Conservation (phyloP, 2,329 filamentous ascomycete genomes). For the Penicillium brevicompactum region DNA sequence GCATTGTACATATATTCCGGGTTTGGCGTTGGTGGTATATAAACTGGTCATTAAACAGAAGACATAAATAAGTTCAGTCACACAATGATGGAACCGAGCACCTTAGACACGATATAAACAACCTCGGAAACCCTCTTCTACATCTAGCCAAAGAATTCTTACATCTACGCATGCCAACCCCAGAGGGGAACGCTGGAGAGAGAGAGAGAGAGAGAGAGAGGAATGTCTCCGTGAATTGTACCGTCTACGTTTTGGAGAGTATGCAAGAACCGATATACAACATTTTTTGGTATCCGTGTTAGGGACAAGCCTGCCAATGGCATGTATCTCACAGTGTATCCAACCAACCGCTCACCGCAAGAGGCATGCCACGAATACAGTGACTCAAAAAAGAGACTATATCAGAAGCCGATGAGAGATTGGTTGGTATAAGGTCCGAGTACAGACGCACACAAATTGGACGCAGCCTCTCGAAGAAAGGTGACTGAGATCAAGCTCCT, state of each 20-base stretch:
- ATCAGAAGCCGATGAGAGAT: conserved; percentile 8
- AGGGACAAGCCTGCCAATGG: conserved; percentile 16
- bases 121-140: too few relatives aligned
- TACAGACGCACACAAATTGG: conserved; percentile 9
- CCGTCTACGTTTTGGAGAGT: conserved; percentile 10
- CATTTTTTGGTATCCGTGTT: conserved; percentile 22
- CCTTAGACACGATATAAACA: too few relatives aligned
- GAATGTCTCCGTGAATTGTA: conserved; percentile 10
- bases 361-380: conserved; percentile 3
- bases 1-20: conserved; percentile 7
- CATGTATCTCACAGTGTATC: conserved; percentile 20
- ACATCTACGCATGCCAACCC: too few relatives aligned
- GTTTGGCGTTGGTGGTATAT: conserved; percentile 1
- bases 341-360: conserved; percentile 17
- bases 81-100: too few relatives aligned
- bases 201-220: neutral
- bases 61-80: neutral
- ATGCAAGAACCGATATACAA: conserved; percentile 15
- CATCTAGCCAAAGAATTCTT: too few relatives aligned
- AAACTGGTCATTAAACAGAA: conserved; percentile 1
- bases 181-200: too few relatives aligned
- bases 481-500: conserved; percentile 4
- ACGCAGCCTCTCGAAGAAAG: conserved; percentile 7
- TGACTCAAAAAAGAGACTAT: conserved; percentile 3
- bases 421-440: conserved; percentile 8